A percentile compares a stretch with the other conserved stretches of the same genome.
Evolutionary conservation across 129 eudicot species (phyloP).

Genomic region (Centrapalus pauciflorus): DNA sequence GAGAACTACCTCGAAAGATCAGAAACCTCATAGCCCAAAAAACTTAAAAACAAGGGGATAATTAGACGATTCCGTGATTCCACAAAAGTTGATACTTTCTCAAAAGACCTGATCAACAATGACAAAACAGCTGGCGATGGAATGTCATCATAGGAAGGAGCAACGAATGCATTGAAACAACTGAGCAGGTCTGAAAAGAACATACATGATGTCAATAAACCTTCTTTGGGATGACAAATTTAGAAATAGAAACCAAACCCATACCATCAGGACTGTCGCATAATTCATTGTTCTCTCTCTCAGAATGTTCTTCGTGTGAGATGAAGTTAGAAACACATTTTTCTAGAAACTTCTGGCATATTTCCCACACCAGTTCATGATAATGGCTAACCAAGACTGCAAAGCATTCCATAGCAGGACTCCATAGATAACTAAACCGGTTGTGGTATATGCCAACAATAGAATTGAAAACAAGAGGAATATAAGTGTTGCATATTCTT

Average conservation of each 20-base stretch:
- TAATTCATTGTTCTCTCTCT: constrained; percentile 21
- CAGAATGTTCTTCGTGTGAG: constrained; percentile 32
- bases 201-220: not conserved
- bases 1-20: constrained; percentile 41
- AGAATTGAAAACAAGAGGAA: constrained; percentile 53
- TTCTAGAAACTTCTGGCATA: constrained; percentile 46
- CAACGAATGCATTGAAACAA: constrained; percentile 40
- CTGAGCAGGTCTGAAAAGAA: constrained; percentile 52
- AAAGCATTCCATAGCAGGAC: constrained; percentile 74
- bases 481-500: constrained; percentile 41
- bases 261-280: constrained; percentile 41
- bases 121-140: constrained; percentile 57
- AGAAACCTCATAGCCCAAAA: constrained; percentile 61
- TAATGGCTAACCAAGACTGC: constrained; percentile 44
- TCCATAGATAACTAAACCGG: constrained; percentile 65
- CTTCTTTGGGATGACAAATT: not conserved
- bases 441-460: constrained; percentile 69
- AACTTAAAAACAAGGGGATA: constrained; percentile 68
- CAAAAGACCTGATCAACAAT: constrained; percentile 66
- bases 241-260: not conserved
- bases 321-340: constrained; percentile 37
- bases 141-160: constrained; percentile 37
- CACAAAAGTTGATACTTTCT: constrained; percentile 50
- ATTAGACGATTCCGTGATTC: constrained; percentile 69
- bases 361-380: constrained; percentile 54